A percentile compares a stretch with the other conserved stretches of the same genome.
Conservation (phyloP, 1,139 yeast species). For the Diutina mesorugosa region DNA sequence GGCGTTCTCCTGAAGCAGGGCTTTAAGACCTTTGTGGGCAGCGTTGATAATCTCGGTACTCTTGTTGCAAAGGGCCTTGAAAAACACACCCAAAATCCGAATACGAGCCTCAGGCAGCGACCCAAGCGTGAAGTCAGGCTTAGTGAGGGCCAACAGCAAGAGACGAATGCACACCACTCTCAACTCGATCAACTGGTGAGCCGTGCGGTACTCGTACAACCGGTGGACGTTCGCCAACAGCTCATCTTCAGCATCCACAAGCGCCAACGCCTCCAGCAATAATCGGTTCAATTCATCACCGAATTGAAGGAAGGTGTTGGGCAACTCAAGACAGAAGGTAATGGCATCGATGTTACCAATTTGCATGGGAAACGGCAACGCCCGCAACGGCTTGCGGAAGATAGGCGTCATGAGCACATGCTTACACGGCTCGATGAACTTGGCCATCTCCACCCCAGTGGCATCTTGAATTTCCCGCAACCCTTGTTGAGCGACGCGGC, state of each 20-base stretch:
- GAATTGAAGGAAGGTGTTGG: slow-evolving; percentile 70
- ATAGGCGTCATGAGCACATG: slow-evolving; percentile 80
- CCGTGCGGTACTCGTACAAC: slow-evolving; percentile 73
- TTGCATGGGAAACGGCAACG: slow-evolving; percentile 97
- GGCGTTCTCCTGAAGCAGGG: slow-evolving; percentile 74
- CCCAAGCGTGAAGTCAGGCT: slow-evolving; percentile 63
- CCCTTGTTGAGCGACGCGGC: slow-evolving; percentile 72
- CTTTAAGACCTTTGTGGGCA: slow-evolving; percentile 77
- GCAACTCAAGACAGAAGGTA: slow-evolving; percentile 73
- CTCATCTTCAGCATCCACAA: slow-evolving; percentile 97
- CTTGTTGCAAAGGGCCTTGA: slow-evolving; percentile 81
- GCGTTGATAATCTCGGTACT: slow-evolving; percentile 86
- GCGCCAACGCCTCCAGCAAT: slow-evolving; percentile 78
- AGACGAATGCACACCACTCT: slow-evolving; percentile 83
- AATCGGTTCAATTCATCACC: slow-evolving; percentile 81
- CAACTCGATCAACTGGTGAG: slow-evolving; percentile 75
- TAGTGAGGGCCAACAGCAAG: slow-evolving; percentile 71
- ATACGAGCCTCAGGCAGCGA: slow-evolving; percentile 78
- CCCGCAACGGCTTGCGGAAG: slow-evolving; percentile 91
- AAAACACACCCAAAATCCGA: slow-evolving; percentile 82
- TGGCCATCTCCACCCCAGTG: slow-evolving; percentile 56
- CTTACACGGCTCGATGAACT: slow-evolving; percentile 73
- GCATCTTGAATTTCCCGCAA: slow-evolving; percentile 56
- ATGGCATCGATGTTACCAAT: slow-evolving; percentile 97
- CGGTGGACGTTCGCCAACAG: slow-evolving; percentile 81